A percentile compares a stretch with the other conserved stretches of the same genome.
Evolutionary conservation across 768 basidiomycete species (phyloP).

Genomic region (Rhizopogon sp.): DNA sequence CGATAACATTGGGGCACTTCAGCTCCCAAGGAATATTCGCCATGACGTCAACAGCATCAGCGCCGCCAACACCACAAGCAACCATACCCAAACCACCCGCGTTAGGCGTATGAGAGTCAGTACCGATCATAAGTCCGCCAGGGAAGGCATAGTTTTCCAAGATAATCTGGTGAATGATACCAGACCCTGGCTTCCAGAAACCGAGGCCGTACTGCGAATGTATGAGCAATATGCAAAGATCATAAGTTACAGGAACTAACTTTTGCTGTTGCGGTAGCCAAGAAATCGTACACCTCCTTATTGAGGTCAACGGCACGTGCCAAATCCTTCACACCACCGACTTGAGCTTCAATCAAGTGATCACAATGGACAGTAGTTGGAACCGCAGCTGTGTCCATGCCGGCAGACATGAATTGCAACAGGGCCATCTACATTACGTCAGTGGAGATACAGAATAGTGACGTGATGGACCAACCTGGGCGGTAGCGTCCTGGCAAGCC

Average conservation of each 20-base stretch:
- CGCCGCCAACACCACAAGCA: constrained; percentile 98
- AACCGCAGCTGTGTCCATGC: constrained; percentile 95
- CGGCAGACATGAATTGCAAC: constrained; percentile 99
- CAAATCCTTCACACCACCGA: constrained; percentile 92
- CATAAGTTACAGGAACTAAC: constrained; percentile 30
- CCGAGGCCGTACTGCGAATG: constrained; percentile 84
- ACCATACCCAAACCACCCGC: constrained; percentile 99
- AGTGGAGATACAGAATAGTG: constrained; percentile 10
- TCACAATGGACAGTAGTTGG: constrained; percentile 99
- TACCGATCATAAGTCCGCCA: constrained; percentile 99
- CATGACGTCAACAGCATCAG: constrained; percentile 99
- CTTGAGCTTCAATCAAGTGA: constrained; percentile 96
- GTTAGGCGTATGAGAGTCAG: constrained; percentile 98
- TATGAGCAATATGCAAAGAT: neutral
- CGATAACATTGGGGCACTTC: constrained; percentile 99
- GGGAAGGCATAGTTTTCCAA: constrained; percentile 99
- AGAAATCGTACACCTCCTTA: constrained; percentile 99
- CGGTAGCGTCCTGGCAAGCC: constrained; percentile 88
- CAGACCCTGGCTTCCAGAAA: constrained; percentile 99
- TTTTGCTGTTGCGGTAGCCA: constrained; percentile 95
- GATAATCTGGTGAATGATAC: constrained; percentile 99
- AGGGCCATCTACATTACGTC: constrained; percentile 83
- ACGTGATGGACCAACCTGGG: constrained; percentile 49
- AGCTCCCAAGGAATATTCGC: constrained; percentile 98
- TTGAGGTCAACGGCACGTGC: constrained; percentile 88